phyloP scores from a whole-genome alignment of 805 yeast genomes.

The Brettanomyces custersianus region DNA sequence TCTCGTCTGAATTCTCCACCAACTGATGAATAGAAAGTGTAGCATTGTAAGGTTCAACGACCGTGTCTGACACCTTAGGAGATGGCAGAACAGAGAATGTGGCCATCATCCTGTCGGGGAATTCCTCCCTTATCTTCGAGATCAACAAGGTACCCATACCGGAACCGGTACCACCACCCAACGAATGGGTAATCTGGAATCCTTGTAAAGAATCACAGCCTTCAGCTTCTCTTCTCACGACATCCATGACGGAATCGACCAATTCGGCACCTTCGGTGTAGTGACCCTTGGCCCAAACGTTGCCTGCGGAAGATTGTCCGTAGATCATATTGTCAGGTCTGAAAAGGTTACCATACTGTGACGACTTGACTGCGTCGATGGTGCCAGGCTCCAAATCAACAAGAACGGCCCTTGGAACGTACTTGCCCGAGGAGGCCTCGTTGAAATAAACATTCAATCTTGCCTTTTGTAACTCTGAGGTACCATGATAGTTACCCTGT shows the following conservation, averaged over 20 bases:
- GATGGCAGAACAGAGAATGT: slow-evolving; percentile 91
- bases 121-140: slow-evolving; percentile 83
- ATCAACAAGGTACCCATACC: slow-evolving; percentile 91
- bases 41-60: slow-evolving; percentile 92
- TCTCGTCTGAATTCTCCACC: slow-evolving; percentile 85
- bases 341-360: slow-evolving; percentile 75
- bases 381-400: slow-evolving; percentile 95
- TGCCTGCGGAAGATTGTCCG: slow-evolving; percentile 91
- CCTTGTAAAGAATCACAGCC: slow-evolving; percentile 90
- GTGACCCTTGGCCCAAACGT: slow-evolving; percentile 96
- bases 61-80: slow-evolving; percentile 86
- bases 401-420: slow-evolving; percentile 87
- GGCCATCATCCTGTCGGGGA: slow-evolving; percentile 93
- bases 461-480: slow-evolving; percentile 39
- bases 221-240: slow-evolving; percentile 89
- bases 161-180: slow-evolving; percentile 93
- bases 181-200: slow-evolving; percentile 78
- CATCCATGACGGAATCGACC: slow-evolving; percentile 83
- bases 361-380: slow-evolving; percentile 73
- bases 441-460: slow-evolving; percentile 74
- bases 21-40: slow-evolving; percentile 85
- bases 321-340: slow-evolving; percentile 88
- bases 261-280: slow-evolving; percentile 96
- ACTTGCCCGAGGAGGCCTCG: slow-evolving; percentile 80
- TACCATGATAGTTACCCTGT: slow-evolving; percentile 64